phyloP scores from a whole-genome alignment of 495 filamentous ascomycete species.

The Amorphotheca resinae region DNA sequence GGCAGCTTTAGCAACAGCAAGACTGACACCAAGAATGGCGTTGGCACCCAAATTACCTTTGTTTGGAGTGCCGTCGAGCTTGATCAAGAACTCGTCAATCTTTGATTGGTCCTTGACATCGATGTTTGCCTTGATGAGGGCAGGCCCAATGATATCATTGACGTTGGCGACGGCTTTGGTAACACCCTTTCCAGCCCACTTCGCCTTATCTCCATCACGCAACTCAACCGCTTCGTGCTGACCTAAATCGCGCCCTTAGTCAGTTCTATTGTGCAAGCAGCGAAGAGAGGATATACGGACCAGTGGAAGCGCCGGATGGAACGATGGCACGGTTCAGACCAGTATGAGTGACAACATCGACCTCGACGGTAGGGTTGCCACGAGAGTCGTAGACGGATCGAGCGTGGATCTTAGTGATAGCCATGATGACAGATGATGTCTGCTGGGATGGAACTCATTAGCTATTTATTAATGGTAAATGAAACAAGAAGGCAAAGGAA shows the following conservation, averaged over 20 bases:
- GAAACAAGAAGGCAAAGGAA: not conserved
- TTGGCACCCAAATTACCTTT: constrained; percentile 98
- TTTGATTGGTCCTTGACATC: constrained; percentile 95
- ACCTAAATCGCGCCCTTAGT: constrained; percentile 36
- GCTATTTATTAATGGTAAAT: not conserved
- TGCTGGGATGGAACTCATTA: constrained; percentile 15
- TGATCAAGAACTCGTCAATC: constrained; percentile 88
- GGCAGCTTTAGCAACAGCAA: constrained; percentile 95
- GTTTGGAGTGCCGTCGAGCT: constrained; percentile 91
- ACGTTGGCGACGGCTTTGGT: constrained; percentile 93
- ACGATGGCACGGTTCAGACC: constrained; percentile 98
- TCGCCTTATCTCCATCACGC: constrained; percentile 94
- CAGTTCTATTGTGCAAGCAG: constrained; percentile 4
- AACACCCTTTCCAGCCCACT: constrained; percentile 96
- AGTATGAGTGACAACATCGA: constrained; percentile 91
- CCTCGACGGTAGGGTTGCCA: constrained; percentile 87
- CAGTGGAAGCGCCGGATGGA: constrained; percentile 93
- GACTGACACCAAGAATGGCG: constrained; percentile 90
- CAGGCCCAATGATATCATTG: constrained; percentile 85
- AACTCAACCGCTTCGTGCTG: constrained; percentile 98
- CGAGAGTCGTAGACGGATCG: constrained; percentile 99
- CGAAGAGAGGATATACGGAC: constrained; percentile 35
- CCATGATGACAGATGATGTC: constrained; percentile 44
- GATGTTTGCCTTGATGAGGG: constrained; percentile 80
- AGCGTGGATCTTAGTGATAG: constrained; percentile 97